These are phyloP conservation scores for Aspergillus neotritici DNA, from an alignment of 2,329 filamentous ascomycete species.

Conservation along the genomic window DNA sequence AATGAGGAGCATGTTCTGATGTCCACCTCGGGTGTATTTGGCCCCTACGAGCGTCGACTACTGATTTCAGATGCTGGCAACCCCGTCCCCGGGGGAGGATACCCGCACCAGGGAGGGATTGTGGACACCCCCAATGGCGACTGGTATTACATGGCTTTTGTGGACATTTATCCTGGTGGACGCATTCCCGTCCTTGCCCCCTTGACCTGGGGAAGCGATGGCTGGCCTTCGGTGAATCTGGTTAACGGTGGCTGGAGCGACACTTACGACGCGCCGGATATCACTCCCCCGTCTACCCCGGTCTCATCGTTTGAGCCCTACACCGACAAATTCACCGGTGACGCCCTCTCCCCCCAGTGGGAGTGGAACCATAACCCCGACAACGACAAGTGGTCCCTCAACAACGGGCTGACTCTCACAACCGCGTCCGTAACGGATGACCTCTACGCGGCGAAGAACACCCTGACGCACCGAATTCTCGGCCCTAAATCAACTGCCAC, in stretches of 20 bases:
- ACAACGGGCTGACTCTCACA: slow-evolving; percentile 43
- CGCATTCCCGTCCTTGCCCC: slow-evolving; percentile 55
- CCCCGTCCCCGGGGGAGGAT: slow-evolving; percentile 43
- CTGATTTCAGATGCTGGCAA: slow-evolving; percentile 42
- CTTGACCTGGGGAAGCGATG: slow-evolving; percentile 48
- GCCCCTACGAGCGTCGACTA: slow-evolving; percentile 46
- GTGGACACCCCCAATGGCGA: slow-evolving; percentile 48
- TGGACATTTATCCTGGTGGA: slow-evolving; percentile 52
- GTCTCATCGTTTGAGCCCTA: slow-evolving; percentile 32
- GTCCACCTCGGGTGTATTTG: slow-evolving; percentile 43
- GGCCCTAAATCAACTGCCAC: slow-evolving; percentile 44
- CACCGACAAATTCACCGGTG: slow-evolving; percentile 44
- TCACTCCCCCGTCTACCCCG: not conserved
- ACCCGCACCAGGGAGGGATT: slow-evolving; percentile 53
- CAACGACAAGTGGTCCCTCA: slow-evolving; percentile 40
- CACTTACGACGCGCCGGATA: slow-evolving; percentile 10
- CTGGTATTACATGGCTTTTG: slow-evolving; percentile 58
- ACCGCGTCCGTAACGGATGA: slow-evolving; percentile 51
- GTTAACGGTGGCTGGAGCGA: slow-evolving; percentile 46
- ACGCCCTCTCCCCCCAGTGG: slow-evolving; percentile 44
- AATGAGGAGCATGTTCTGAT: slow-evolving; percentile 47
- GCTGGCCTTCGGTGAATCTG: slow-evolving; percentile 45
- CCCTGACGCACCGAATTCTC: slow-evolving; percentile 38
- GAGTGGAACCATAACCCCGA: slow-evolving; percentile 62
- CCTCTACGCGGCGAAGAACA: slow-evolving; percentile 41